phyloP scores from a whole-genome alignment of 2,329 filamentous ascomycete species.

The Catunica adiposa region DNA sequence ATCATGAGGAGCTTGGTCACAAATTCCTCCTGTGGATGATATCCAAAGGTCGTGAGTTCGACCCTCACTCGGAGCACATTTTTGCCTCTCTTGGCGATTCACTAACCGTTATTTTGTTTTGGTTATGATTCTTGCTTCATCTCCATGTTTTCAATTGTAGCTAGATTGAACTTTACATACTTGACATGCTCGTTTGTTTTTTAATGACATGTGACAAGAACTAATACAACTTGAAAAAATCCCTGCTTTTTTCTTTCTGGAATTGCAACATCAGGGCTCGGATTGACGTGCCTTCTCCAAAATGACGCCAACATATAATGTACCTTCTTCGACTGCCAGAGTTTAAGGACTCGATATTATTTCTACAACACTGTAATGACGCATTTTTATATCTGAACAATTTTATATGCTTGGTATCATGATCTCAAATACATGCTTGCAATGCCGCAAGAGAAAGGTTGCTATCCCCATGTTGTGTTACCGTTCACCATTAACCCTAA shows the following conservation, averaged over 20 bases:
- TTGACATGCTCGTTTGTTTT: too few species aligned
- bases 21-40: neutral
- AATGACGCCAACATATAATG: neutral
- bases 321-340: too few species aligned
- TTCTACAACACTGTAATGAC: too few species aligned
- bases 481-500: neutral
- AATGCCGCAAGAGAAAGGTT: neutral
- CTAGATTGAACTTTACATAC: too few species aligned
- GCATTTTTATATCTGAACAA: too few species aligned
- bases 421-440: neutral
- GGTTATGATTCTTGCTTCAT: neutral
- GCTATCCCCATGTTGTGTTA: neutral
- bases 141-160: neutral
- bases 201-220: too few species aligned
- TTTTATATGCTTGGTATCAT: neutral
- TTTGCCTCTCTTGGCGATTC: neutral
- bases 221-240: too few species aligned
- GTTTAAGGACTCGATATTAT: too few species aligned
- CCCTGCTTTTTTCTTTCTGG: neutral
- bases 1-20: slow-evolving; percentile 14
- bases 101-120: neutral
- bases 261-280: neutral
- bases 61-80: slow-evolving; percentile 15
- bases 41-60: slow-evolving; percentile 16
- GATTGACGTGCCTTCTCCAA: neutral